A percentile compares a stretch with the other conserved stretches of the same genome.
phyloP scores from a whole-genome alignment of 2,329 filamentous ascomycete species.

The Phialophora chinensis region DNA sequence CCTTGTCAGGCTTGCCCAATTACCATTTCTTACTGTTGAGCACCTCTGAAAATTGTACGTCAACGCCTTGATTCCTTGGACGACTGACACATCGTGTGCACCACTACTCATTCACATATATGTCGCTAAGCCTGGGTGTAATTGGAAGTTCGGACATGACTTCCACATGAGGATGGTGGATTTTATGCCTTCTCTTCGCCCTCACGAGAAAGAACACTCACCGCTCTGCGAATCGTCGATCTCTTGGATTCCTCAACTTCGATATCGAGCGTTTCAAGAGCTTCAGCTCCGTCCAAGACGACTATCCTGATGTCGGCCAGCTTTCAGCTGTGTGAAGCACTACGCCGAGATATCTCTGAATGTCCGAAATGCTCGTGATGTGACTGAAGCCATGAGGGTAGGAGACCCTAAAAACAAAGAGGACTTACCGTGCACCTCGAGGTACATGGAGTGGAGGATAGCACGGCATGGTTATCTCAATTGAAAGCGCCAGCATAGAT shows the following conservation, averaged over 20 bases:
- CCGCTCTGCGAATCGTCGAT: conserved; percentile 3
- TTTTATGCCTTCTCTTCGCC: neutral
- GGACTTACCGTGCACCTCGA: neutral
- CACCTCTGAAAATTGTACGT: conserved; percentile 9
- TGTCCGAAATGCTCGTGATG: neutral
- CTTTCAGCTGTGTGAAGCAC: neutral
- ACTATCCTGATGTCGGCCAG: neutral
- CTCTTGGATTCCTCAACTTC: neutral
- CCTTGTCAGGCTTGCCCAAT: conserved; percentile 1
- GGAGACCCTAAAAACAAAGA: neutral
- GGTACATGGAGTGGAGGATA: neutral
- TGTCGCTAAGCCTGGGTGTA: neutral
- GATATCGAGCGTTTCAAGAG: neutral
- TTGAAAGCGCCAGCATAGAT: neutral
- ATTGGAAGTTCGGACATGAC: conserved; percentile 19
- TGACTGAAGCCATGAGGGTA: neutral
- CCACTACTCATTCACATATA: conserved; percentile 29
- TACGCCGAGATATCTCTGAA: neutral
- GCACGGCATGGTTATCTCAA: neutral
- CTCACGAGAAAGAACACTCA: neutral
- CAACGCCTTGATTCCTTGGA: conserved; percentile 16
- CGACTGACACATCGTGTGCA: conserved; percentile 16
- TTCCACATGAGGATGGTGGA: conserved; percentile 15
- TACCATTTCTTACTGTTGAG: neutral
- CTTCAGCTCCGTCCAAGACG: neutral